Percentiles rank a stretch among this genome's conserved stretches.
These are phyloP conservation scores for Sarocladiaceae sp. DNA, from an alignment of 2,329 filamentous ascomycete species.

Conservation along the genomic window DNA sequence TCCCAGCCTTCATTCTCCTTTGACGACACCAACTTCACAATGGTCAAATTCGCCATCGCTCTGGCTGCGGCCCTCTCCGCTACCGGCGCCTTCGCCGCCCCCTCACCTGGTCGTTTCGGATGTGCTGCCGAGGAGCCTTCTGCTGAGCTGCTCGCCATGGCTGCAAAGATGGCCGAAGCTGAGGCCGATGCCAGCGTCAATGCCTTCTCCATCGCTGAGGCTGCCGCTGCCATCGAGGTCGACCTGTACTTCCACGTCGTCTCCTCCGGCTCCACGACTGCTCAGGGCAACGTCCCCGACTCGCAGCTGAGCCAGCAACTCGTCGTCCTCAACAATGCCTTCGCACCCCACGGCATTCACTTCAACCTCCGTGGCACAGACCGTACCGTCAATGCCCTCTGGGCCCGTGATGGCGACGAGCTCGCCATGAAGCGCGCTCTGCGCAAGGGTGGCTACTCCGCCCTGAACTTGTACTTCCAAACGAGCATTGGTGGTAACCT, in stretches of 20 bases:
- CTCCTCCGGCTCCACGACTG: background rate
- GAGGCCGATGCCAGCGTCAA: background rate
- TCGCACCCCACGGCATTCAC: slow-evolving; percentile 14
- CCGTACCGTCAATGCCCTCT: slow-evolving; percentile 25
- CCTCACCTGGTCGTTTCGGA: background rate
- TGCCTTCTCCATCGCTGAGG: background rate
- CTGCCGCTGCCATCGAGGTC: slow-evolving; percentile 15
- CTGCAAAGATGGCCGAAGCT: background rate
- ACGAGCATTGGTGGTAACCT: slow-evolving; percentile 30
- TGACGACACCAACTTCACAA: background rate
- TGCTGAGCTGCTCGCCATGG: background rate
- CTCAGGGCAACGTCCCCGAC: background rate
- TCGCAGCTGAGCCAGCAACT: slow-evolving; percentile 16
- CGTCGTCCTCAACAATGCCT: slow-evolving; percentile 20
- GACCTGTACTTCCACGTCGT: slow-evolving; percentile 13
- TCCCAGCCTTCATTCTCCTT: background rate
- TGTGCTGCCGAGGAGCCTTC: background rate
- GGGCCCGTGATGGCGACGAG: slow-evolving; percentile 24
- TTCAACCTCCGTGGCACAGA: slow-evolving; percentile 24
- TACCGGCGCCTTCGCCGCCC: background rate
- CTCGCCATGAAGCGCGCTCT: slow-evolving; percentile 40
- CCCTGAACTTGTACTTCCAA: slow-evolving; percentile 45
- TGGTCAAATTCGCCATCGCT: background rate
- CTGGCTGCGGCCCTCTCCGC: background rate
- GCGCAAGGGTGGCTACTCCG: slow-evolving; percentile 35